Evolutionary conservation across 192 early-diverging fungal genomes (phyloP), one percentile per base, ranked within the genome.

Genomic region (Backusella psychrophila): DNA sequence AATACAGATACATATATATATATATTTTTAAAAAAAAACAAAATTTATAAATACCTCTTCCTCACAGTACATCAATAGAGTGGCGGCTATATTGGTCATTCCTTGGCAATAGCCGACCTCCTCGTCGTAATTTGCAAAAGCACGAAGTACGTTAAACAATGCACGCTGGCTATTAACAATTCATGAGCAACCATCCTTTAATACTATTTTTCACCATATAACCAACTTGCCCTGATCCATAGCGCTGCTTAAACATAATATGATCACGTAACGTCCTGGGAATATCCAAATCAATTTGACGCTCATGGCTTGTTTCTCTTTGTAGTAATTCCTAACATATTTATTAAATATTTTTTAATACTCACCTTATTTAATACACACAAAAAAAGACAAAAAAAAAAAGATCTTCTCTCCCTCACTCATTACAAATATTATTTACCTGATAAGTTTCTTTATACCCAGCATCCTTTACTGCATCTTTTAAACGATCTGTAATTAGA

Each of bases 21-120:
- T 44, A 73, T 49, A 72, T 73, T 33, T 69, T 52, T 34, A 72
- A 4, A 35, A 35, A 35, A 68, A 68, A 68, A 35, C n/a, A 36
- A 36, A 34, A 36, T n/a, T 34, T 35, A 26, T 36, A 14, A 29
- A 69, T 78, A 89, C 88, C 85, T 89, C 88, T 69, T 85, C 85
- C 42, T 87, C 80, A 78, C 81, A 89, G 77, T 93, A 94, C 74
- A 94, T 84, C 65, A 96, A 73, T 74, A 96, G 80, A 2, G 89
- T 91, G 2, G 93, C 93, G 0, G 88, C 93, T 23, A 96, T 83
- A 78, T 93, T 95, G 3, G 94, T 86, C 81, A 96, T 92, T 6
- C 95, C 95, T 84, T 96, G 95, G 75, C 95, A 96, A 74, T 96
- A 96, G 46, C 95, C 95, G 66, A 96, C 89, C 70, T 92, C 88